phyloP scores from a whole-genome alignment of 2,329 filamentous ascomycete genomes.

The Colletotrichum sp. region DNA sequence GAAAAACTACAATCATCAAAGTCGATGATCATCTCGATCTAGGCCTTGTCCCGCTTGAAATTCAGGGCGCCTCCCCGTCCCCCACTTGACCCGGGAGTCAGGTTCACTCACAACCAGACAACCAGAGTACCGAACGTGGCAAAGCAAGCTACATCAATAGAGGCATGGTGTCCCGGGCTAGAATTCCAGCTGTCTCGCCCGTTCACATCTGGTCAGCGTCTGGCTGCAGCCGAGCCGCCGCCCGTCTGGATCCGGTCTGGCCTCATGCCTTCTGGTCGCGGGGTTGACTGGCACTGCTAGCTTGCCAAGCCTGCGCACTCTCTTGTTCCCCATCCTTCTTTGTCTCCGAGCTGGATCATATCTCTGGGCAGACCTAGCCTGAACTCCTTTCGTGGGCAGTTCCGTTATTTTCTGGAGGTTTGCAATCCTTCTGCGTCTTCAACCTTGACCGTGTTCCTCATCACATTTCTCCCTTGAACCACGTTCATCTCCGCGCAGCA shows the following conservation, averaged over 20 bases:
- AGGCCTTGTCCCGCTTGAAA: neutral
- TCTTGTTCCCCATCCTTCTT: neutral
- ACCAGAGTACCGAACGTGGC: neutral
- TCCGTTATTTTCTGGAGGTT: neutral
- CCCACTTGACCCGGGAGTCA: neutral
- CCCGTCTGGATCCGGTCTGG: constrained; percentile 12
- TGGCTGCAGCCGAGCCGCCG: neutral
- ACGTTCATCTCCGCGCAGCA: neutral
- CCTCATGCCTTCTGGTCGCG: neutral
- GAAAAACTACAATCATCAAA: neutral
- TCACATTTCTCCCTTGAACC: neutral
- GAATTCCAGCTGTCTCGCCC: neutral
- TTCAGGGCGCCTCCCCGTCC: neutral
- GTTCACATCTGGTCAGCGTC: neutral
- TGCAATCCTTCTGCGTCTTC: neutral
- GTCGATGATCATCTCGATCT: neutral
- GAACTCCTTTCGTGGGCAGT: neutral
- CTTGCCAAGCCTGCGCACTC: neutral
- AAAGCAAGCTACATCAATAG: neutral
- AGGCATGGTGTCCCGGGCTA: neutral
- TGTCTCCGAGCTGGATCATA: neutral
- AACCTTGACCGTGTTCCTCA: neutral
- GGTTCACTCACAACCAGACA: neutral
- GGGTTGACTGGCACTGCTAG: neutral
- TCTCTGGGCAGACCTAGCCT: neutral